Evolutionary conservation across 805 yeast genomes (phyloP).

Genomic region (Candida dajiaensis): DNA sequence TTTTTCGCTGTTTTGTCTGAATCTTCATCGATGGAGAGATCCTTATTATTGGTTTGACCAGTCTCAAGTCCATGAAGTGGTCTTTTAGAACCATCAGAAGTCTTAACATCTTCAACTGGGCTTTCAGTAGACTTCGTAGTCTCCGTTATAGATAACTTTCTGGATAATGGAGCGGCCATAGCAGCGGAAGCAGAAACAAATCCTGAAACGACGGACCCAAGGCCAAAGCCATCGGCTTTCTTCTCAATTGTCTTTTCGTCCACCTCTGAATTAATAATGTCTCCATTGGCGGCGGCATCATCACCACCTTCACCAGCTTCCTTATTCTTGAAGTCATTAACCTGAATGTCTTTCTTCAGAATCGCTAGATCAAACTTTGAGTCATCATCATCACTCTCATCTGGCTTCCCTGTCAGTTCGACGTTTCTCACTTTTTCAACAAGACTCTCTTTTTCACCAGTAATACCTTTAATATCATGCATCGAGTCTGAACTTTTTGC

Average conservation of each 20-base stretch:
- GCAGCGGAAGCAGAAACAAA: not conserved
- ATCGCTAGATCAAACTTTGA: not conserved
- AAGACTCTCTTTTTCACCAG: not conserved
- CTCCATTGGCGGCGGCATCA: too few species aligned
- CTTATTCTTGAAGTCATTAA: conserved; percentile 1
- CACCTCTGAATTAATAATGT: too few species aligned
- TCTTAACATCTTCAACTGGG: too few species aligned
- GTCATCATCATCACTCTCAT: not conserved
- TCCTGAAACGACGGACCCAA: not conserved
- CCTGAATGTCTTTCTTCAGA: conserved; percentile 7
- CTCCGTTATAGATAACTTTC: not conserved
- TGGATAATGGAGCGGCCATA: not conserved
- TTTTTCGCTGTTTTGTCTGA: not conserved
- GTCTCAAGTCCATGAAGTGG: not conserved
- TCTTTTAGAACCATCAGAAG: not conserved
- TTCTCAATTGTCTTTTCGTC: not conserved
- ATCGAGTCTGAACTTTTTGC: not conserved
- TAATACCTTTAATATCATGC: too few species aligned
- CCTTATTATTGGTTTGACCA: too few species aligned
- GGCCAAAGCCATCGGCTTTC: not conserved
- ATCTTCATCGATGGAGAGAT: not conserved
- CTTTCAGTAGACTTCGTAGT: not conserved
- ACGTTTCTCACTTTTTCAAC: not conserved
- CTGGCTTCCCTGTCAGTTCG: not conserved
- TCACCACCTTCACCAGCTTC: too few species aligned